Base-by-base conservation (phyloP, 2,329 filamentous ascomycete genomes). In the Thermothelomyces thermophilus region DNA sequence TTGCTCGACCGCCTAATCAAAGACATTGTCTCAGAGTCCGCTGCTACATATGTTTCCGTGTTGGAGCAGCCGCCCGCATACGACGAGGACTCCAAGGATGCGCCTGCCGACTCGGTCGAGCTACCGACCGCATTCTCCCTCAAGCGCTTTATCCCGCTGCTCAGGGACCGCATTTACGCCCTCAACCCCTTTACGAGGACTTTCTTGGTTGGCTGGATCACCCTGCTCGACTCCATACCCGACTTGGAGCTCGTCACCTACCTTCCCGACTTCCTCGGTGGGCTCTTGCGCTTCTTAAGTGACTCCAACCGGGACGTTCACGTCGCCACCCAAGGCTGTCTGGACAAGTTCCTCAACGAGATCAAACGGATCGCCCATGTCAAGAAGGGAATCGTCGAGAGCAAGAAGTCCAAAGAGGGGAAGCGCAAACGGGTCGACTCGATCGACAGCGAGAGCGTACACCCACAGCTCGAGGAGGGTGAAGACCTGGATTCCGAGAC, bases 161-260 rank as follows among this genome's bases (percentile, higher is more conserved):
- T 98, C 17, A 89, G 94, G 66, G 91, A 98, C 64, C 83, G 93
- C 44, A 96, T 98, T 51, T 87, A 87, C 68, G 91, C 96, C 24
- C 80, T 95, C 53, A 96, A 95, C 62, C 90, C 94, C 0, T 97
- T 94, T 64, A 96, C 91, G 3, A 79, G 93, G 44, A 95, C 88
- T 13, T 98, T 98, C 61, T 76, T 98, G 13, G 93, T 98, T 2
- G 90, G 89, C 28, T 98, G 93, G 93, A 88, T 98, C 51, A 94
- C 86, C 3, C 70, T 98, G 14, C 76, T 98, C 17, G 93, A 98
- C 66, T 96, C 90, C 1, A 97, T 98, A 59, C 93, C 93, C 0
- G 94, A 98, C 63, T 74, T 98, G 36, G 94, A 98, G 67, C 80
- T 98, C 17, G 91, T 98, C 33, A 86, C 87, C 3, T 95, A 90